Evolutionary conservation across 78 protist genomes (phyloP).

Genomic region (Dictyostelium purpureum): DNA sequence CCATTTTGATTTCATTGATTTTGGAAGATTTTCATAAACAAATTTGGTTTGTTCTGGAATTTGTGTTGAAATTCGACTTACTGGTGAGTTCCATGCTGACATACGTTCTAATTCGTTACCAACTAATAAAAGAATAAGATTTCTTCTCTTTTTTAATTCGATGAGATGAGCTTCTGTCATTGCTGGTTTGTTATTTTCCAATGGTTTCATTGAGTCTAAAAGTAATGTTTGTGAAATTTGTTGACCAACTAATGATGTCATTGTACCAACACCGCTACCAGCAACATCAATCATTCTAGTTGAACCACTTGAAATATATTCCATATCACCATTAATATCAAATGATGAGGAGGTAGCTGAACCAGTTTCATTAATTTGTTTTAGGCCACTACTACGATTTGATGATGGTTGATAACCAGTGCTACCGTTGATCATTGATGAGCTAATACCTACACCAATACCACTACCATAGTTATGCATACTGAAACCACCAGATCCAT

Average conservation of each 20-base stretch:
- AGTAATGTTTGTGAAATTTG: constrained; percentile 15
- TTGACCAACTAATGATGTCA: background rate
- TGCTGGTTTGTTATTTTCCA: background rate
- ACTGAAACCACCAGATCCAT: constrained; percentile 7
- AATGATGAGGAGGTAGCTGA: background rate
- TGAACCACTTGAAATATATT: background rate
- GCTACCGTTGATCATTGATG: background rate
- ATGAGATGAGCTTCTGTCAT: background rate
- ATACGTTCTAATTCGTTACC: constrained; percentile 87
- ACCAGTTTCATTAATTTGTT: background rate
- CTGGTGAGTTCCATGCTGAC: constrained; percentile 87
- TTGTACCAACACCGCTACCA: constrained; percentile 78
- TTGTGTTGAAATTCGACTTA: constrained; percentile 21
- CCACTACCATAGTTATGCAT: constrained; percentile 26
- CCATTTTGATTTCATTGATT: constrained; percentile 38
- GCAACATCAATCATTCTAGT: constrained; percentile 31
- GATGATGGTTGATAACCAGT: background rate
- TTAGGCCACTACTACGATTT: background rate
- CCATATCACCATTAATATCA: background rate
- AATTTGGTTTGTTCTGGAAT: constrained; percentile 63
- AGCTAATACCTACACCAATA: constrained; percentile 25
- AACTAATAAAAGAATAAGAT: constrained; percentile 72
- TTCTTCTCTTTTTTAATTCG: constrained; percentile 18
- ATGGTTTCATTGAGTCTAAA: background rate
- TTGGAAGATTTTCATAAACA: constrained; percentile 54